Evolutionary conservation across 371 early-diverging fungal genomes (phyloP), one percentile per base, ranked within the genome.

Genomic region (Blakeslea trispora): DNA sequence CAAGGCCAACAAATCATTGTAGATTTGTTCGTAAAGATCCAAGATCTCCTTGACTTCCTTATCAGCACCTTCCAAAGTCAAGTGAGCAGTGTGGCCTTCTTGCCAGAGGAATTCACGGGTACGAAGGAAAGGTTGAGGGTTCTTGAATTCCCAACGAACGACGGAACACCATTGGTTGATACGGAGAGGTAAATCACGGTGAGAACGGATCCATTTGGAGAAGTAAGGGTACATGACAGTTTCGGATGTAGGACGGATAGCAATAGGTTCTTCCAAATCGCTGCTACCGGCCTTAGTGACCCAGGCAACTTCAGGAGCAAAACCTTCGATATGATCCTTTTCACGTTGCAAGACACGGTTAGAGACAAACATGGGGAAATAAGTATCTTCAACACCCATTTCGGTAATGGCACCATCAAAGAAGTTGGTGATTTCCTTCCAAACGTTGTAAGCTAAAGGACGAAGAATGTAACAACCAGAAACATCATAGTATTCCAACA

Each of bases 91-190:
- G 83, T 99, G 99, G 47, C 99, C 99, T 80, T 99, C 99, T 77
- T 99, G 99, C 99, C 99, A 99, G 64, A 99, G 82, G 84, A 99
- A 99, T 83, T 99, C 99, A 67, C 99, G 92, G 17, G 99, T 99
- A 61, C 99, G 88, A 58, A 99, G 81, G 87, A 99, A 99, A 49
- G 99, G 99, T 76, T 97, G 95, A 52, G 99, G 98, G 72, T 98
- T 91, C 83, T 99, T 99, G 79, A 99, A 98, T 83, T 99, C 99
- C 99, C 99, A 99, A 63, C 99, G 91, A 41, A 99, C 97, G 55
- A 99, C 99, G 70, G 95, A 98, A 83, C 99, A 98, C 99, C 99
- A 99, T 82, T 99, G 99, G 83, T 99, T 99, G 54, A 99, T 71
- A 65, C 97, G 89, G 52, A 99, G 79, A 39, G 99, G 99, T 48